A percentile compares a stretch with the other conserved stretches of the same genome.
These are phyloP conservation scores for Hanseniaspora lindneri DNA, from an alignment of 805 yeast species.

Conservation along the genomic window DNA sequence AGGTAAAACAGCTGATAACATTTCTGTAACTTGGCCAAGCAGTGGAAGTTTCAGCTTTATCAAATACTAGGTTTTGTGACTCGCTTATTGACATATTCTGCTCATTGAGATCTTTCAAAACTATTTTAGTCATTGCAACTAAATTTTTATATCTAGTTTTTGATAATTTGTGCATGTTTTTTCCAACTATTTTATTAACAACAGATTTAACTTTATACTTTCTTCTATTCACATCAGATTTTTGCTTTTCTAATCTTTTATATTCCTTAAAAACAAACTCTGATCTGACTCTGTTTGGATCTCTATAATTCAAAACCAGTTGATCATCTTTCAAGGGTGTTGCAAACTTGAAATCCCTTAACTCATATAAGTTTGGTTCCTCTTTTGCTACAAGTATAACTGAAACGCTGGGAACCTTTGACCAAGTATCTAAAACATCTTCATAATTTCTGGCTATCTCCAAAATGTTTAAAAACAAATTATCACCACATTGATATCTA, in stretches of 20 bases:
- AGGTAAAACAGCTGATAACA: not conserved
- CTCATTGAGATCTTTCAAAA: not conserved
- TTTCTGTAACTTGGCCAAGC: not conserved
- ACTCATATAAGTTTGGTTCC: not conserved
- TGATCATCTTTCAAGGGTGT: not conserved
- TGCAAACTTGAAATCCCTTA: not conserved
- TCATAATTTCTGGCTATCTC: conserved; percentile 3
- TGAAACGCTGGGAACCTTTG: not conserved
- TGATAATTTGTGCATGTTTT: not conserved
- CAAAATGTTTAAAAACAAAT: not conserved
- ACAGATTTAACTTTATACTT: not conserved
- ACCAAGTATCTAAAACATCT: not conserved
- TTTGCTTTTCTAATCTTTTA: not conserved
- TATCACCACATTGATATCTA: conserved; percentile 4
- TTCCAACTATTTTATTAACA: not conserved
- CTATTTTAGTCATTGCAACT: not conserved
- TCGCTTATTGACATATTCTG: not conserved
- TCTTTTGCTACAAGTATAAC: not conserved
- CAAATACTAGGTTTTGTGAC: not conserved
- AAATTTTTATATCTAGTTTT: not conserved
- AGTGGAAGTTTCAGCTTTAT: not conserved
- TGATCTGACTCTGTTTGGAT: not conserved
- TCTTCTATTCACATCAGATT: not conserved
- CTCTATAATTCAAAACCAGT: not conserved
- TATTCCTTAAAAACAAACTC: not conserved